Evolutionary conservation across 2,329 filamentous ascomycete genomes (phyloP), one percentile per base, ranked within the genome.

Genomic region (Fusarium sambucinum): DNA sequence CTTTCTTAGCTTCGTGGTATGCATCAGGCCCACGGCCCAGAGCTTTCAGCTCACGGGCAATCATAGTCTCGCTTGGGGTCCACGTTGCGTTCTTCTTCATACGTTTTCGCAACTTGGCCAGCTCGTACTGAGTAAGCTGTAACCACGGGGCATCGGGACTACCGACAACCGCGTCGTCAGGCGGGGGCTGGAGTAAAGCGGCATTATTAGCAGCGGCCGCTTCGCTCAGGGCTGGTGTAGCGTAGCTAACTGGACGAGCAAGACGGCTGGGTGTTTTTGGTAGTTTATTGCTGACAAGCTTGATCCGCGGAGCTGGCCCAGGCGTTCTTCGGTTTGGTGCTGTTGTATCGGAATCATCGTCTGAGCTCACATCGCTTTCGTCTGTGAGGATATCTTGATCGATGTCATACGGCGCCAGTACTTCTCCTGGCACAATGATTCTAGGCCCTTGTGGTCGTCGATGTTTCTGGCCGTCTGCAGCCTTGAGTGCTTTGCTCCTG

Each of bases 81-180:
- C 92, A 96, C 6, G 92, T 90, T 0, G 92, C 91, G 74, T 96
- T 96, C 84, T 96, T 96, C 85, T 96, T 96, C 92, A 96, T 96
- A 19, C 91, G 86, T 80, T 96, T 96, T 63, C 92, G 84, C 10
- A 96, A 83, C 66, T 89, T 86, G 1, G 88, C 89, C 46, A 91
- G 81, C 75, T 91, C 89, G 66, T 87, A 90, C 17, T 84, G 81
- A 9, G 88, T 90, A 37, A 91, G 82, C 70, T 88, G 87, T 25
- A 90, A 80, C 89, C 89, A 91, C 0, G 89, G 89, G 13, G 87
- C 85, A 71, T 90, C 85, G 4, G 81, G 73, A 56, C 87, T 88
- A 29, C 88, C 88, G 16, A 85, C 79, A 3, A 86, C 81, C 3
- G 86, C 87, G 64, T 89, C 84, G 29, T 86, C 83, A 0, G 88